Evolutionary conservation across 2,329 filamentous ascomycete species (phyloP).

Genomic region (Ascochyta clinopodiicola): DNA sequence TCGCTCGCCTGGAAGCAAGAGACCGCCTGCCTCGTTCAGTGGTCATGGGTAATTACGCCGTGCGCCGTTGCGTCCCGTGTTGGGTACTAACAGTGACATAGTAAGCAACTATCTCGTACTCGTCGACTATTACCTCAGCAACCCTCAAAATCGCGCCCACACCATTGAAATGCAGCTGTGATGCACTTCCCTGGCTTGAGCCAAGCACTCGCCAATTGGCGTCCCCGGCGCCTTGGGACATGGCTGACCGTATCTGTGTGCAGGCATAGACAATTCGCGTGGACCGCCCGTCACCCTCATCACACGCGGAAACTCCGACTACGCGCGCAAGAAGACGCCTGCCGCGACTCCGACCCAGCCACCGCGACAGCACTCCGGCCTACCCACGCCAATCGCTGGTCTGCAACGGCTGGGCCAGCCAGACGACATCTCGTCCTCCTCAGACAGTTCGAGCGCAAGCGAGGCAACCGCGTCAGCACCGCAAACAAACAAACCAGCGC

Average conservation of each 20-base stretch:
- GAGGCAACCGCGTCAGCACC: conserved; percentile 20
- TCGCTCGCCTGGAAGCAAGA: conserved; percentile 42
- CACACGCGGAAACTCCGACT: conserved; percentile 50
- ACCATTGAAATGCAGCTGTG: neutral
- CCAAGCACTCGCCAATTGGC: neutral
- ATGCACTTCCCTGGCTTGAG: neutral
- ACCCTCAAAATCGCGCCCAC: neutral
- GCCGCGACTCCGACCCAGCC: conserved; percentile 12
- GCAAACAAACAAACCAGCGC: conserved; percentile 21
- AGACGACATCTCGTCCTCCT: conserved; percentile 18
- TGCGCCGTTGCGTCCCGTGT: conserved; percentile 11
- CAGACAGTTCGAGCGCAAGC: conserved; percentile 23
- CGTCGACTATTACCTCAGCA: conserved; percentile 3
- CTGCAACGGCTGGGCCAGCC: conserved; percentile 31
- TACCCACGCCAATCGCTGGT: conserved; percentile 13
- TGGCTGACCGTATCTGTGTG: conserved; percentile 6
- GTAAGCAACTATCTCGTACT: conserved; percentile 9
- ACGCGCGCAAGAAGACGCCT: conserved; percentile 39
- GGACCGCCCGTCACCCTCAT: conserved; percentile 60
- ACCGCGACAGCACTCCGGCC: conserved; percentile 12
- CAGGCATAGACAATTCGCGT: conserved; percentile 55
- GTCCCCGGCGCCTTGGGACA: conserved; percentile 2
- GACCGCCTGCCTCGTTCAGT: conserved; percentile 56
- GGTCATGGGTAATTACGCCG: conserved; percentile 45
- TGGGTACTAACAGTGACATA: conserved; percentile 9